Evolutionary conservation across 148 eudicot genomes (phyloP).

Genomic region (Agrostemma githago): DNA sequence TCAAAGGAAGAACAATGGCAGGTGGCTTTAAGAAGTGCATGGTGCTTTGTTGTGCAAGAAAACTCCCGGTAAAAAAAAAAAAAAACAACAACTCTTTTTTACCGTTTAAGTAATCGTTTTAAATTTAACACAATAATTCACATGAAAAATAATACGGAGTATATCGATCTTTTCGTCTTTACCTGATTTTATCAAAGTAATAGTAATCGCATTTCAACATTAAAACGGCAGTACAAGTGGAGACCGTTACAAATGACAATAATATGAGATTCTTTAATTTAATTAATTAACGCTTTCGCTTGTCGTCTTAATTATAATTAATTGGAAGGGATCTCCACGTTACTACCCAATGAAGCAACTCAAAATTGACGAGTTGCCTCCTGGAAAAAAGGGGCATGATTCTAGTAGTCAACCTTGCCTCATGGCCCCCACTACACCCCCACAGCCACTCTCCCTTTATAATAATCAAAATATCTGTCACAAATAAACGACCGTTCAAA

Average conservation of each 20-base stretch:
- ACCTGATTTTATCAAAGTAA: too few relatives aligned
- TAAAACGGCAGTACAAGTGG: too few relatives aligned
- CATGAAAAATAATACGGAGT: too few relatives aligned
- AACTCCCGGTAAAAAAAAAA: slow-evolving; percentile 18
- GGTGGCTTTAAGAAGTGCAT: slow-evolving; percentile 53
- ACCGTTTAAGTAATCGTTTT: not conserved
- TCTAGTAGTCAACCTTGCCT: slow-evolving; percentile 24
- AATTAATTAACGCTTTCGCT: too few relatives aligned
- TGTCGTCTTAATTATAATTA: too few relatives aligned
- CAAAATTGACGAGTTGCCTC: not conserved
- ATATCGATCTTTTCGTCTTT: too few relatives aligned
- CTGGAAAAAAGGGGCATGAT: slow-evolving; percentile 9
- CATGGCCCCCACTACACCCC: slow-evolving; percentile 26
- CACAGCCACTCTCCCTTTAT: not conserved
- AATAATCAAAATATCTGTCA: not conserved
- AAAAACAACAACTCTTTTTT: not conserved
- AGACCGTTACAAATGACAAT: too few relatives aligned
- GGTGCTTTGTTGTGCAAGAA: slow-evolving; percentile 42
- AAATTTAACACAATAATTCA: too few relatives aligned
- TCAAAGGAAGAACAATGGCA: slow-evolving; percentile 26
- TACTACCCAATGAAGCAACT: not conserved
- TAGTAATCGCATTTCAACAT: too few relatives aligned
- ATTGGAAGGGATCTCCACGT: too few relatives aligned
- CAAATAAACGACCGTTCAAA: not conserved
- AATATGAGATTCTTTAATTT: too few relatives aligned